Evolutionary conservation across 2,329 filamentous ascomycete genomes (phyloP).

Genomic region (Clonostachys solani): DNA sequence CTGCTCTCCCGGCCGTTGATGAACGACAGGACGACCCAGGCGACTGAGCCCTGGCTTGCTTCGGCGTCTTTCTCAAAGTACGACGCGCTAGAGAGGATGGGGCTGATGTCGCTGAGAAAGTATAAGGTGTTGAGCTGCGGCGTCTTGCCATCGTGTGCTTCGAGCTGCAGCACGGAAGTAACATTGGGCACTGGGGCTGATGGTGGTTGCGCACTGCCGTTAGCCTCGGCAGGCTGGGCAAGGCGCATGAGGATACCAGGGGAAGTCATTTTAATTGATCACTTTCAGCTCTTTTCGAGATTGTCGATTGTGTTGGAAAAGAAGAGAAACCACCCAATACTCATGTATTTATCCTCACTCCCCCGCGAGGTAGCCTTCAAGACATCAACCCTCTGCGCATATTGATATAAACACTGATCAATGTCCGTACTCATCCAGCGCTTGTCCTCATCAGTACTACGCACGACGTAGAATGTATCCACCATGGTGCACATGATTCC

Average conservation of each 20-base stretch:
- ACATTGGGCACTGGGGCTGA: background rate
- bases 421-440: too few species aligned
- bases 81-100: constrained; percentile 1
- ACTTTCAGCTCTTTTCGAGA: too few species aligned
- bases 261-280: background rate
- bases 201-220: background rate
- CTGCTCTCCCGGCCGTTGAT: constrained; percentile 6
- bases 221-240: background rate
- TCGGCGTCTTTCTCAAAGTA: constrained; percentile 3
- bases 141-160: background rate
- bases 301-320: too few species aligned
- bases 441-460: too few species aligned
- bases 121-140: constrained; percentile 5
- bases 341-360: too few species aligned
- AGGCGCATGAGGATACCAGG: constrained; percentile 7
- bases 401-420: too few species aligned
- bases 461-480: too few species aligned
- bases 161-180: background rate
- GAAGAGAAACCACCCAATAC: too few species aligned
- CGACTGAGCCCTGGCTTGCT: background rate
- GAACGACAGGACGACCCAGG: constrained; percentile 6
- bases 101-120: constrained; percentile 6
- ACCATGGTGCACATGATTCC: too few species aligned
- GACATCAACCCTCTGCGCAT: too few species aligned
- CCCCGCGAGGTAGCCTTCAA: too few species aligned